Evolutionary conservation across 768 basidiomycete species (phyloP), one percentile per base, ranked within the genome.

Genomic region (Lepiota brunneoincarnata): DNA sequence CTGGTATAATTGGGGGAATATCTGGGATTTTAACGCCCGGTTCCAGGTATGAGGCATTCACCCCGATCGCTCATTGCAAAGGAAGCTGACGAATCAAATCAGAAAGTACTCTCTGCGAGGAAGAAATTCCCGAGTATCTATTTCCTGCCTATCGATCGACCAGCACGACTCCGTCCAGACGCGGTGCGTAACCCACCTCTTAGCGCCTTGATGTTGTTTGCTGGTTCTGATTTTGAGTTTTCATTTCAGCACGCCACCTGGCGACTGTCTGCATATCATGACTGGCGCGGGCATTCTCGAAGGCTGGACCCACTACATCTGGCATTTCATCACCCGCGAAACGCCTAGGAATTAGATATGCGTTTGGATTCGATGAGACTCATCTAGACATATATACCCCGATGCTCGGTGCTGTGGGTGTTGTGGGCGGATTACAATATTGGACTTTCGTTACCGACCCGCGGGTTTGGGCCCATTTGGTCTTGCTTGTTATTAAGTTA

Each of bases 1-100:
- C 26, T 82, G 77, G 76, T 87, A 80, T 62, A 87, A 88, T 61
- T 87, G 86, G 86, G 77, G 72, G 0, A 75, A 77, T 67, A 85
- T 88, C 44, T 63, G 70, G 64, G 72, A 75, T 54, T 82, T 79
- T 55, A 87, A 88, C 55, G 62, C 67, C n/a, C 65, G 77, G 12
- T 85, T 87, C 60, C 69, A 83, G 77, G 84, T 85, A 36, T 31
- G 31, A 9, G 7, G 31, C 18, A 71, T 63, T 20, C 23, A 31
- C 38, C 4, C 34, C 10, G 34, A 37, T 45, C 51, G 26, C 18
- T 24, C 34, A 17, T 42, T 14, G n/a, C 46, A 17, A 23, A 11
- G 24, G 2, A 17, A 14, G 42, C 59, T 55, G 40, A 45, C 15
- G 4, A 26, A 18, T 50, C 51, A 53, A 18, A 21, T 18, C 15